Percentiles rank a stretch among this genome's conserved stretches.
Evolutionary conservation across 2,329 filamentous ascomycete genomes (phyloP).

Genomic region (Exophiala oligosperma): DNA sequence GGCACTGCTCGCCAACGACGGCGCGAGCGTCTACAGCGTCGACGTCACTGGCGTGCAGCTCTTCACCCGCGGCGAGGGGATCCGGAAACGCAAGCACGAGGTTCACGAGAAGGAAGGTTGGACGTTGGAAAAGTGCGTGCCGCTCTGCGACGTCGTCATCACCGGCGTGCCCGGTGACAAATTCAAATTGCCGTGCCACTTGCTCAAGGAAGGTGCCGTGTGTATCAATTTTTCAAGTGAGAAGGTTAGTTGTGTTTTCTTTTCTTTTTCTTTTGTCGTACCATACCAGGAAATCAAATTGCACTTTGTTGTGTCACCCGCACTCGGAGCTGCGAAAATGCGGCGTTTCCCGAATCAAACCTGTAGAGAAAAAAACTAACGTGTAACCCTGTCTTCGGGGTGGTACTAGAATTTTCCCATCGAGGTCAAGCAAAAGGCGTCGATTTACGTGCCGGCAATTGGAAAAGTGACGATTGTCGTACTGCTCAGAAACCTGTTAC

Average conservation of each 20-base stretch:
- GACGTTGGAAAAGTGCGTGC: slow-evolving; percentile 76
- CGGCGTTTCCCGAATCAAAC: too few species aligned
- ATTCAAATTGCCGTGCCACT: slow-evolving; percentile 84
- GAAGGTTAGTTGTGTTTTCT: slow-evolving; percentile 51
- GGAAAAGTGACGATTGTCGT: slow-evolving; percentile 97
- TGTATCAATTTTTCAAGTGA: slow-evolving; percentile 98
- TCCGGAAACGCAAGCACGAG: slow-evolving; percentile 82
- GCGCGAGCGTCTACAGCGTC: slow-evolving; percentile 91
- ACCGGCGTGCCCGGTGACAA: slow-evolving; percentile 83
- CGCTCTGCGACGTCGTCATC: slow-evolving; percentile 91
- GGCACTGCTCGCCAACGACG: slow-evolving; percentile 91
- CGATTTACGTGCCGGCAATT: slow-evolving; percentile 94
- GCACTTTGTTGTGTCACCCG: too few species aligned
- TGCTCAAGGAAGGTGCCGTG: slow-evolving; percentile 87
- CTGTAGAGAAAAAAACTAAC: not conserved
- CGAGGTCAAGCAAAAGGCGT: slow-evolving; percentile 90
- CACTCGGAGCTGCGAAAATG: not conserved
- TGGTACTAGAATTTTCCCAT: slow-evolving; percentile 76
- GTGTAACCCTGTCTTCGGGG: not conserved
- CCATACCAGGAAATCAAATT: not conserved
- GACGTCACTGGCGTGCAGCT: slow-evolving; percentile 89
- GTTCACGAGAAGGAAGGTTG: slow-evolving; percentile 80
- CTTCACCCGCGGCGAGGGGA: slow-evolving; percentile 85
- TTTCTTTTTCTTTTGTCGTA: not conserved
- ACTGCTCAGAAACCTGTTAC: slow-evolving; percentile 82